Percentiles rank a stretch among this genome's conserved stretches.
phyloP scores from a whole-genome alignment of 2,329 filamentous ascomycete species.

The Didymella exigua region DNA sequence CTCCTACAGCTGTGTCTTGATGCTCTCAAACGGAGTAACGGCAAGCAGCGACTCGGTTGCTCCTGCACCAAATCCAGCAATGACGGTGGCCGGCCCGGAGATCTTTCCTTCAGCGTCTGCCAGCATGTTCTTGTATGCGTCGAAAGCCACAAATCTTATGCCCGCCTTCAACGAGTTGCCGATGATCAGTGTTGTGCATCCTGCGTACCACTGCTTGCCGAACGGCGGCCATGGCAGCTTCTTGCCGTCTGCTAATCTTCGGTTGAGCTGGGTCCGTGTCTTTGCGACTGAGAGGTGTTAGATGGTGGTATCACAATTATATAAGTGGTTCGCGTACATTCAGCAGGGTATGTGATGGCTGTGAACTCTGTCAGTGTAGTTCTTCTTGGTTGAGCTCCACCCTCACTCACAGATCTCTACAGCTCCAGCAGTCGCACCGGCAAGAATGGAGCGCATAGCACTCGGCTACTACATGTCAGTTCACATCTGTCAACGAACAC shows the following conservation, averaged over 20 bases:
- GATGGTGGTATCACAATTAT: conserved; percentile 1
- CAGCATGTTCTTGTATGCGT: conserved; percentile 86
- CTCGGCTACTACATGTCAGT: conserved; percentile 63
- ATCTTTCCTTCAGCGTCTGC: conserved; percentile 85
- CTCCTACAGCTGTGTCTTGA: conserved; percentile 84
- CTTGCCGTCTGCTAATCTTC: conserved; percentile 75
- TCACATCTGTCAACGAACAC: too few relatives aligned
- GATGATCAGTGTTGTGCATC: conserved; percentile 94
- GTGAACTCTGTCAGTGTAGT: conserved; percentile 27
- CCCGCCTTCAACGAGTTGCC: conserved; percentile 97
- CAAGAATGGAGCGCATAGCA: conserved; percentile 84
- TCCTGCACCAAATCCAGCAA: conserved; percentile 92
- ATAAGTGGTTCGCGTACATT: conserved; percentile 65
- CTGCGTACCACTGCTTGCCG: conserved; percentile 93
- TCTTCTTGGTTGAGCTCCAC: not conserved
- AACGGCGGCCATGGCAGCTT: conserved; percentile 96
- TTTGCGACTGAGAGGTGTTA: conserved; percentile 72
- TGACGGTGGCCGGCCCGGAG: conserved; percentile 85
- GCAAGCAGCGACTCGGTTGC: conserved; percentile 92
- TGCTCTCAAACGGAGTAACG: conserved; percentile 95
- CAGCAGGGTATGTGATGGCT: conserved; percentile 92
- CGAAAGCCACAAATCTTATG: conserved; percentile 96
- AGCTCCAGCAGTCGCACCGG: conserved; percentile 90
- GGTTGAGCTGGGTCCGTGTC: conserved; percentile 91
- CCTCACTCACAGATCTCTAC: conserved; percentile 78